Evolutionary conservation across 495 filamentous ascomycete species (phyloP).

Genomic region (Podospora pseudoanserina): DNA sequence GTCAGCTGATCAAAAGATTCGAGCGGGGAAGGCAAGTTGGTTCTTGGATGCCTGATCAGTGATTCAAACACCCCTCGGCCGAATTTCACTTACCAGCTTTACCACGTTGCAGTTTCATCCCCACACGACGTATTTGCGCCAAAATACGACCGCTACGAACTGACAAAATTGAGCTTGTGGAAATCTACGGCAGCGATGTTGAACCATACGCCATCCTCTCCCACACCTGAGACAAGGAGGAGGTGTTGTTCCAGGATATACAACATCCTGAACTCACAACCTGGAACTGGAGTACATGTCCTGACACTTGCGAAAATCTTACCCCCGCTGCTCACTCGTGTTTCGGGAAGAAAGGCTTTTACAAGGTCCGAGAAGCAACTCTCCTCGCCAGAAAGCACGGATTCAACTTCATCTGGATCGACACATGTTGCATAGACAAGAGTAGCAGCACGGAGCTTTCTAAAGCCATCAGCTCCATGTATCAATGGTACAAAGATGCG

Average conservation of each 20-base stretch:
- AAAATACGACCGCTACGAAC: not conserved
- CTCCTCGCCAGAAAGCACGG: not conserved
- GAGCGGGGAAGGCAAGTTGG: too few species aligned
- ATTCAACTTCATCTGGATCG: not conserved
- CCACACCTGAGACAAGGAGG: not conserved
- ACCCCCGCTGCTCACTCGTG: not conserved
- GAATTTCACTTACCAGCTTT: not conserved
- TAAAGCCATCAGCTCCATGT: not conserved
- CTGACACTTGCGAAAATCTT: not conserved
- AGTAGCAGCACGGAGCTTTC: not conserved
- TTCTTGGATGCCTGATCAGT: too few species aligned
- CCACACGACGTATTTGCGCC: not conserved
- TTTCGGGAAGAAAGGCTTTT: not conserved
- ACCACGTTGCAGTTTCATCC: not conserved
- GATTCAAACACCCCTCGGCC: too few species aligned
- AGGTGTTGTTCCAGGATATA: constrained; percentile 2
- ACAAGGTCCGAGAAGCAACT: not conserved
- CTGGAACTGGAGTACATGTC: not conserved
- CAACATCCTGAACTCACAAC: not conserved
- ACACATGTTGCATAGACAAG: not conserved
- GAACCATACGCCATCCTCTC: not conserved
- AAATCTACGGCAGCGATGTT: not conserved
- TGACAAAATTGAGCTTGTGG: not conserved
- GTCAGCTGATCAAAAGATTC: too few species aligned
- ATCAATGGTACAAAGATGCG: not conserved